Percentiles rank a stretch among this genome's conserved stretches.
Evolutionary conservation across 2,329 filamentous ascomycete genomes (phyloP).

Genomic region (Rutstroemia sydowiana): DNA sequence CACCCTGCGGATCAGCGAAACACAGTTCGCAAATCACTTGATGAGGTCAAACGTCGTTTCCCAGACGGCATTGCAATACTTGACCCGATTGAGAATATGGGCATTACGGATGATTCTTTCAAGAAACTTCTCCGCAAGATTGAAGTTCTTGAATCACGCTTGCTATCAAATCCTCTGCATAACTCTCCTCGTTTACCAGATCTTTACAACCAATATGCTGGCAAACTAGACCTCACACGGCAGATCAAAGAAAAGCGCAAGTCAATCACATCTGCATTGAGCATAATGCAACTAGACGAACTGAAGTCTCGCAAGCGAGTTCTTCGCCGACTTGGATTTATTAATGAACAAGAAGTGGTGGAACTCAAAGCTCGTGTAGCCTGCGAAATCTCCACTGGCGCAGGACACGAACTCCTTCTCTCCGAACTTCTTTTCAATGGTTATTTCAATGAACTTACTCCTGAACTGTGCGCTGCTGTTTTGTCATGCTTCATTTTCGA

Average conservation of each 20-base stretch:
- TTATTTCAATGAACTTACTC: slow-evolving; percentile 93
- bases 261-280: slow-evolving; percentile 75
- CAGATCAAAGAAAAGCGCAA: slow-evolving; percentile 87
- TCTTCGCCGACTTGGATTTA: slow-evolving; percentile 86
- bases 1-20: slow-evolving; percentile 61
- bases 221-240: slow-evolving; percentile 67
- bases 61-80: slow-evolving; percentile 84
- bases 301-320: slow-evolving; percentile 94
- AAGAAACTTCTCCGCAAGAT: slow-evolving; percentile 93
- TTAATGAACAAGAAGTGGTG: slow-evolving; percentile 91
- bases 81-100: slow-evolving; percentile 95
- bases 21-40: slow-evolving; percentile 57
- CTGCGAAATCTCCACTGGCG: slow-evolving; percentile 80
- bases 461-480: slow-evolving; percentile 78
- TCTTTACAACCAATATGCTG: slow-evolving; percentile 79
- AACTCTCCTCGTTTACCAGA: slow-evolving; percentile 77
- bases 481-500: slow-evolving; percentile 96
- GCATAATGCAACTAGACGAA: slow-evolving; percentile 89
- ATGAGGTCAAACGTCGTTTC: slow-evolving; percentile 79
- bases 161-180: slow-evolving; percentile 85
- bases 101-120: slow-evolving; percentile 84
- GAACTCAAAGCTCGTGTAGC: slow-evolving; percentile 95
- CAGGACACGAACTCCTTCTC: slow-evolving; percentile 86
- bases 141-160: slow-evolving; percentile 85
- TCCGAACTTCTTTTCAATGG: slow-evolving; percentile 92